A percentile compares a stretch with the other conserved stretches of the same genome.
Evolutionary conservation across 495 filamentous ascomycete genomes (phyloP).

Genomic region (Cercophora newfieldiana): DNA sequence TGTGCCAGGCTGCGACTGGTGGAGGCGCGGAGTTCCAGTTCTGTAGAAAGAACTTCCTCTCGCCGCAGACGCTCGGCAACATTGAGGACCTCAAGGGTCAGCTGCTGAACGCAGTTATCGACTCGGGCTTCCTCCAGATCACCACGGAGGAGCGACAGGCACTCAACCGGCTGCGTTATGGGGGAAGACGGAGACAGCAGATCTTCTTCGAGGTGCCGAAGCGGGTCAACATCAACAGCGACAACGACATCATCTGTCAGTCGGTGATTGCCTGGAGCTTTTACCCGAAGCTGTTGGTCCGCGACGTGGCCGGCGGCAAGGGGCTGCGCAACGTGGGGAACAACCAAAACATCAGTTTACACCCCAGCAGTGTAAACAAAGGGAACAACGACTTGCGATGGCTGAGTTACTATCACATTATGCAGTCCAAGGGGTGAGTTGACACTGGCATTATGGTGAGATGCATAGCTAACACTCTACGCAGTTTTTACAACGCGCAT

Average conservation of each 20-base stretch:
- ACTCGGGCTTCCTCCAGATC: conserved; percentile 77
- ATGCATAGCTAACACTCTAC: background rate
- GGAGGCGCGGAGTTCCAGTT: conserved; percentile 75
- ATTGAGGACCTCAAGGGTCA: conserved; percentile 96
- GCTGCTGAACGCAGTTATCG: conserved; percentile 74
- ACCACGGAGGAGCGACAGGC: conserved; percentile 64
- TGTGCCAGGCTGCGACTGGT: conserved; percentile 60
- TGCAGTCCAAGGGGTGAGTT: conserved; percentile 78
- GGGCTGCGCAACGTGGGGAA: conserved; percentile 88
- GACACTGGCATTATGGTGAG: background rate
- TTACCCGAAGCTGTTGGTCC: conserved; percentile 86
- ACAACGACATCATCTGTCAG: conserved; percentile 72
- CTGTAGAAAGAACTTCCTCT: conserved; percentile 90
- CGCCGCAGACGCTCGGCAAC: conserved; percentile 74
- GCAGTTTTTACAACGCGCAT: conserved; percentile 78
- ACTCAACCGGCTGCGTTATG: conserved; percentile 57
- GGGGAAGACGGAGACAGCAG: conserved; percentile 57
- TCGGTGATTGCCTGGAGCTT: conserved; percentile 89
- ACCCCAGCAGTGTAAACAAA: conserved; percentile 86
- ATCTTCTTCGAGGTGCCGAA: conserved; percentile 79
- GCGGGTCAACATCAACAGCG: conserved; percentile 67
- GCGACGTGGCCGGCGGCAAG: conserved; percentile 66
- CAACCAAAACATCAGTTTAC: conserved; percentile 81
- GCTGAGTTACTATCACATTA: conserved; percentile 93
- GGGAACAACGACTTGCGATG: conserved; percentile 65